A percentile compares a stretch with the other conserved stretches of the same genome.
These are phyloP conservation scores for Hanseniaspora lachancei DNA, from an alignment of 805 yeast species.

Conservation along the genomic window DNA sequence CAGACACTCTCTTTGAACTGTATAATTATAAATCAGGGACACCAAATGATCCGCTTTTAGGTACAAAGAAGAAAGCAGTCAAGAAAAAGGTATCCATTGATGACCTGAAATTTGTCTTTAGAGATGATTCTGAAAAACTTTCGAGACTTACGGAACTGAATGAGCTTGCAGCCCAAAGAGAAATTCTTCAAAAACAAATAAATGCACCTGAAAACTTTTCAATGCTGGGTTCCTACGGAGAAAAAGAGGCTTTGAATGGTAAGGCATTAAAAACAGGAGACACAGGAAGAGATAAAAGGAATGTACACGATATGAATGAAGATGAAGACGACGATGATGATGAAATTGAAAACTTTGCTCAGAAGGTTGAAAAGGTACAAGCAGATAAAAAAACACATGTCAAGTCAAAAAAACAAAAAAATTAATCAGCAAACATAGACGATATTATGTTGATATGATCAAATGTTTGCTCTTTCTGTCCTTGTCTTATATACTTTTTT, in stretches of 20 bases:
- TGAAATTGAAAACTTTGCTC: not conserved
- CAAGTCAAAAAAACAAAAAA: not conserved
- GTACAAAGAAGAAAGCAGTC: not conserved
- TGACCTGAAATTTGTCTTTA: conserved; percentile 9
- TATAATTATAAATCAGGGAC: conserved; percentile 2
- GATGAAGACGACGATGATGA: conserved; percentile 8
- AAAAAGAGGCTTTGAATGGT: not conserved
- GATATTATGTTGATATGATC: too few relatives aligned
- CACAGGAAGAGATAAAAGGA: not conserved
- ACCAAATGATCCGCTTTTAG: not conserved
- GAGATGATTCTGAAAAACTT: conserved; percentile 8
- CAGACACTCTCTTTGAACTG: conserved; percentile 7
- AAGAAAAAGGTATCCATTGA: conserved; percentile 4
- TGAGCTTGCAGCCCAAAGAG: conserved; percentile 11
- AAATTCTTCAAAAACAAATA: conserved; percentile 10
- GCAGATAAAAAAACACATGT: not conserved
- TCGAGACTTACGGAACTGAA: conserved; percentile 10
- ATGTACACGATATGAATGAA: not conserved
- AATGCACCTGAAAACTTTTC: conserved; percentile 10
- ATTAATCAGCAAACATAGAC: too few relatives aligned
- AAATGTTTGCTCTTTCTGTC: too few relatives aligned
- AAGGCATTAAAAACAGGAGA: not conserved
- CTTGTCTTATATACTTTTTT: too few relatives aligned
- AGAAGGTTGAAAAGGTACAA: not conserved
- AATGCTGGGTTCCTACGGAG: conserved; percentile 11